Percentiles rank a stretch among this genome's conserved stretches.
These are phyloP conservation scores for Arachis hypogaea DNA, from an alignment of 306 rosid species.

Conservation along the genomic window DNA sequence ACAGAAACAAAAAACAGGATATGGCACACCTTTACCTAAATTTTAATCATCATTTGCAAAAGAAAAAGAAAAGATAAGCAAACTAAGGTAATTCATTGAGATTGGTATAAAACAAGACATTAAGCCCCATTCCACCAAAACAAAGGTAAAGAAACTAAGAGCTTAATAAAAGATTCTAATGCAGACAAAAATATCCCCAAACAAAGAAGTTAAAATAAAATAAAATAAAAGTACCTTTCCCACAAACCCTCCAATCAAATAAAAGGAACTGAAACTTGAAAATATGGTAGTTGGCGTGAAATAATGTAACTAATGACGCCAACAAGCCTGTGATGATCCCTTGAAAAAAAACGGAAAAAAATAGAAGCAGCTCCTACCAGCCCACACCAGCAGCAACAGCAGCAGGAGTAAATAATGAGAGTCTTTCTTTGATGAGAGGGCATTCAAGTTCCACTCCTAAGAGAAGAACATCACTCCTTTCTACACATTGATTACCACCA, in stretches of 20 bases:
- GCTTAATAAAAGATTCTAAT: too few relatives aligned
- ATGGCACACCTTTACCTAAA: too few relatives aligned
- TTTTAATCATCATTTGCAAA: too few relatives aligned
- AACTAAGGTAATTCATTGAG: too few relatives aligned
- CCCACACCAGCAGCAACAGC: constrained; percentile 6
- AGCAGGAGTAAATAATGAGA: constrained; percentile 66
- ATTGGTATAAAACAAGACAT: too few relatives aligned
- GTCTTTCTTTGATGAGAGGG: constrained; percentile 58
- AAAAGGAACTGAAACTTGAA: neutral
- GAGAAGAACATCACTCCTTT: constrained; percentile 26
- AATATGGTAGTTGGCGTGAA: constrained; percentile 64
- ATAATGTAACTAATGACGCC: constrained; percentile 51
- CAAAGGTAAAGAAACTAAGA: too few relatives aligned
- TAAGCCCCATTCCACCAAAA: too few relatives aligned
- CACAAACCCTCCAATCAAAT: constrained; percentile 2
- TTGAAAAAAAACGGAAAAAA: constrained; percentile 41
- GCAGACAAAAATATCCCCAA: too few relatives aligned
- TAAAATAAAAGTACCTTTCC: neutral
- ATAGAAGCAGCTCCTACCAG: constrained; percentile 31
- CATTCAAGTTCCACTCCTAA: constrained; percentile 59
- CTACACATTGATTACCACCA: constrained; percentile 61
- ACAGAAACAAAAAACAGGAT: too few relatives aligned
- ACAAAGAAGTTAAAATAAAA: too few relatives aligned
- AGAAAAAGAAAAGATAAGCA: too few relatives aligned
- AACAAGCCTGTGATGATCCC: constrained; percentile 11